phyloP scores from a whole-genome alignment of 345 rosid species.

The Camelina hispida region DNA sequence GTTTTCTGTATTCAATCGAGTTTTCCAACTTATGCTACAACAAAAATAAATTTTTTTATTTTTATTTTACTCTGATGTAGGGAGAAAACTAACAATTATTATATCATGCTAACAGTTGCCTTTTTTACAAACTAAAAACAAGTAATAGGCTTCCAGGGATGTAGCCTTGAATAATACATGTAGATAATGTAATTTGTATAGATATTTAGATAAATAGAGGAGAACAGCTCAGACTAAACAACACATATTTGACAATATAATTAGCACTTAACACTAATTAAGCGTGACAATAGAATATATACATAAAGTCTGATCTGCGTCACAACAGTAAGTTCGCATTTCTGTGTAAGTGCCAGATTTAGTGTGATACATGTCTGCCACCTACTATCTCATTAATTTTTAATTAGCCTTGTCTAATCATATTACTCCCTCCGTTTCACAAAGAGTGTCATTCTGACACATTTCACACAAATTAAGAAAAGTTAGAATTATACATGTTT shows the following conservation, averaged over 20 bases:
- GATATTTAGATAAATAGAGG: background rate
- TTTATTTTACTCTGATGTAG: background rate
- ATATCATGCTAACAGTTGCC: background rate
- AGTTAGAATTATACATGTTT: too few relatives aligned
- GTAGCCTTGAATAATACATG: background rate
- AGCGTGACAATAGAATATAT: constrained; percentile 36
- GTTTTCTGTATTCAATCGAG: background rate
- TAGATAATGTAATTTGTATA: background rate
- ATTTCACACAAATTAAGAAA: too few relatives aligned
- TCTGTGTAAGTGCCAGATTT: constrained; percentile 39
- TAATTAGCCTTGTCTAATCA: constrained; percentile 16
- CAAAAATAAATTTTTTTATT: background rate
- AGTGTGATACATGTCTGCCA: constrained; percentile 44
- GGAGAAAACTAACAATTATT: background rate
- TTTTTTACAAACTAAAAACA: background rate
- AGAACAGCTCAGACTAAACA: constrained; percentile 13
- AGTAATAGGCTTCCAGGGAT: background rate
- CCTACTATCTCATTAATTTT: constrained; percentile 4
- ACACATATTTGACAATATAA: background rate
- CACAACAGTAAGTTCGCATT: constrained; percentile 30
- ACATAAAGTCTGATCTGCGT: constrained; percentile 7
- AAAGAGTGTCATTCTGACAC: too few relatives aligned
- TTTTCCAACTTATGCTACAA: background rate
- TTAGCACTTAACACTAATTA: constrained; percentile 22
- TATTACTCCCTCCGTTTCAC: too few relatives aligned